Evolutionary conservation across 495 filamentous ascomycete genomes (phyloP), one percentile per base, ranked within the genome.

Genomic region (Hypoxylon perforatum): DNA sequence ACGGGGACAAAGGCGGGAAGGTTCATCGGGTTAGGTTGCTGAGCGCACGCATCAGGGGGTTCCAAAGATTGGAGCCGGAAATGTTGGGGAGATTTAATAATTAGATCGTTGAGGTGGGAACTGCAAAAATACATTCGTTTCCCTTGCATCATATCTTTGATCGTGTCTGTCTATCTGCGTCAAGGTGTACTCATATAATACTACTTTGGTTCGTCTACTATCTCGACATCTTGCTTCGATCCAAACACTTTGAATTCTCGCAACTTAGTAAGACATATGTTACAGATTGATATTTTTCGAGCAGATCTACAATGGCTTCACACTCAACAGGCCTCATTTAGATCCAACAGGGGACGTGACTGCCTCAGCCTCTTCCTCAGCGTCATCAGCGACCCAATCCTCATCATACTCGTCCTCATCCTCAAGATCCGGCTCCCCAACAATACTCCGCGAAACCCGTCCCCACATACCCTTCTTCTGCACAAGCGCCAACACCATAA

Each of bases 401-500:
- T 80, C 80, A 39, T 80, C 79, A 21, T 83, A 77, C 3, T 81
- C 82, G 23, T 83, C 78, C 4, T 81, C 82, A 12, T 83, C 80
- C 17, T 81, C 80, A 7, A 81, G 77, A 12, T 78, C 73, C 7
- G 80, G 75, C 56, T 86, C 84, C 0, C 90, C 91, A 48, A 86
- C 77, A 0, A 89, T 73, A 33, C 87, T 85, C 55, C 84, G 81
- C 91, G 90, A 96, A 18, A 97, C 85, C 35, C 93, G 84, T 65
- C 90, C 86, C 93, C 92, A 97, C 69, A 98, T 82, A 0, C 94
- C 96, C 79, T 93, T 97, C 86, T 99, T 99, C 73, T 95, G 93
- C 46, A 88, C 87, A 74, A 98, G 91, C 38, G 93, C 96, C 59
- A 97, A 80, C 58, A 97, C 91, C 82, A 99, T 87, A 19, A 97